Conservation (phyloP, 345 rosid genomes). For the Barbarea vulgaris region DNA sequence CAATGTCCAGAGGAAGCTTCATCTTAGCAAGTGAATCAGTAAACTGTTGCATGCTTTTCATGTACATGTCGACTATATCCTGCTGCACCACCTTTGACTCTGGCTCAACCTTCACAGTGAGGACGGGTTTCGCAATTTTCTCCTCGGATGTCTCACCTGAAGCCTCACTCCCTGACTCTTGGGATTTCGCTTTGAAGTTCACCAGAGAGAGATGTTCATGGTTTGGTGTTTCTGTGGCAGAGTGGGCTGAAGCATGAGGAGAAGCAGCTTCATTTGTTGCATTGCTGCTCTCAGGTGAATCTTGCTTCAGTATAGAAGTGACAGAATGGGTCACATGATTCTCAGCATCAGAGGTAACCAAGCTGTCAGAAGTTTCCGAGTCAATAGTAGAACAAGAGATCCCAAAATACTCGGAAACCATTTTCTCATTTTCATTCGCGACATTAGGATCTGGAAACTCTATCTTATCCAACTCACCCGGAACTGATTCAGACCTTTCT, state of each 20-base stretch:
- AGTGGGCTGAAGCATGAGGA: constrained; percentile 65
- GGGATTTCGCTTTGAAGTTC: constrained; percentile 46
- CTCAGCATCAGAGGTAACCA: constrained; percentile 60
- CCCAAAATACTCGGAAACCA: constrained; percentile 93
- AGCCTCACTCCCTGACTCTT: constrained; percentile 50
- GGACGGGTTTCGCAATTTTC: constrained; percentile 50
- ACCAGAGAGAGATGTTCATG: constrained; percentile 51
- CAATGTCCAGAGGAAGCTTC: constrained; percentile 95
- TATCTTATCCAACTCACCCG: constrained; percentile 67
- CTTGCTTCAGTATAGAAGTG: constrained; percentile 56
- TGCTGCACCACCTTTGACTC: constrained; percentile 87
- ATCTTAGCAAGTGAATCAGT: constrained; percentile 98
- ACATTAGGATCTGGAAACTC: constrained; percentile 98
- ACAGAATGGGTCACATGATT: constrained; percentile 53
- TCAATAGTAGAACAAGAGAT: constrained; percentile 60
- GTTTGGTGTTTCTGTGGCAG: constrained; percentile 50
- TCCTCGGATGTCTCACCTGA: constrained; percentile 52
- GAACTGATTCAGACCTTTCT: constrained; percentile 52
- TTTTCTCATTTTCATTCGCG: constrained; percentile 85
- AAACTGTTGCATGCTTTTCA: constrained; percentile 99
- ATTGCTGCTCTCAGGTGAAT: constrained; percentile 81
- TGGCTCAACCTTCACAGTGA: constrained; percentile 63
- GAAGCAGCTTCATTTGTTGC: constrained; percentile 78
- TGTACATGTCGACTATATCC: constrained; percentile 96
- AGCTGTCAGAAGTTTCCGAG: constrained; percentile 70